Conservation (phyloP, 2,329 filamentous ascomycete genomes). For the Chrysoporthe austroafricana region DNA sequence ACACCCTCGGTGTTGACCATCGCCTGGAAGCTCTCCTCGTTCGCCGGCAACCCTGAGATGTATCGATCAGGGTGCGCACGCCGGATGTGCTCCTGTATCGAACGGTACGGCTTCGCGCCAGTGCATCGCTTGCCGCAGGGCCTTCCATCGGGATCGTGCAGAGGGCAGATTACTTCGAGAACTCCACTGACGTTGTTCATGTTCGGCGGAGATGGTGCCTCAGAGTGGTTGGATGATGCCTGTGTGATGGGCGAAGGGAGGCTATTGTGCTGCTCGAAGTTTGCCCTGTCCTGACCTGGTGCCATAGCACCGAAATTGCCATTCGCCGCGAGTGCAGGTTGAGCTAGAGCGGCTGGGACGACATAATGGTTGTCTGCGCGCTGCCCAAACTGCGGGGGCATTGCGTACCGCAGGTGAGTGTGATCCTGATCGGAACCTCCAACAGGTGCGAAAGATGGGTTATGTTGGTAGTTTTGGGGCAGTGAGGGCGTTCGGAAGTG, state of each 20-base stretch:
- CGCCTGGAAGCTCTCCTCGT: conserved; percentile 93
- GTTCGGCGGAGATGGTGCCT: neutral
- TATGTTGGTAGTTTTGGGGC: neutral
- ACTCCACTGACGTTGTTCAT: neutral
- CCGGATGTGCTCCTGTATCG: conserved; percentile 99
- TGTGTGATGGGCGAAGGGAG: conserved; percentile 11
- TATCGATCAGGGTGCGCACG: conserved; percentile 96
- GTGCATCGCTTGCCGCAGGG: conserved; percentile 24
- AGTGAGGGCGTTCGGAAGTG: neutral
- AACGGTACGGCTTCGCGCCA: conserved; percentile 66
- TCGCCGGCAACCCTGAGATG: conserved; percentile 95
- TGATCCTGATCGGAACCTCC: neutral
- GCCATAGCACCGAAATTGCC: neutral
- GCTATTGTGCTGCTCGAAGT: neutral
- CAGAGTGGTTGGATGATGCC: conserved; percentile 8
- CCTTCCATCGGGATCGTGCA: conserved; percentile 17
- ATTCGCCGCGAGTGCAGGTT: neutral
- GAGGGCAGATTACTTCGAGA: conserved; percentile 23
- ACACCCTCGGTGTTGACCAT: conserved; percentile 74
- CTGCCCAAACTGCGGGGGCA: conserved; percentile 3
- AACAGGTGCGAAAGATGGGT: neutral
- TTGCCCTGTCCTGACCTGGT: neutral
- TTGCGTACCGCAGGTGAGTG: neutral
- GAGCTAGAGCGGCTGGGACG: neutral
- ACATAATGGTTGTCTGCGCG: neutral